Evolutionary conservation across 108 stramenopile species (phyloP), one percentile per base, ranked within the genome.

Genomic region (Conticribra guillardii): DNA sequence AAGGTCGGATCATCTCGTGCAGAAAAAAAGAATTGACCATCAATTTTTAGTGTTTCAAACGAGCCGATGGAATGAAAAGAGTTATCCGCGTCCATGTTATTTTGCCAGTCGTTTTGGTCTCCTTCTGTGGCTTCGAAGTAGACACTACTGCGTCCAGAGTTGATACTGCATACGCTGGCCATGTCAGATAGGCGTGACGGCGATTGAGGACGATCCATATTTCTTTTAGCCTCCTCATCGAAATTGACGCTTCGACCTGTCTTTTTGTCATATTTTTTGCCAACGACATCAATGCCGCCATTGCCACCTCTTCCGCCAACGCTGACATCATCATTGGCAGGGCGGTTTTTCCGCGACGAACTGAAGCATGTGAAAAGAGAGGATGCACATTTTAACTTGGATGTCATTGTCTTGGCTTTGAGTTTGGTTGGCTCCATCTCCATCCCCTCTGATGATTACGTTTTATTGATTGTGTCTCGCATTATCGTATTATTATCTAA

Each of bases 21-120:
- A 26, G 57, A 44, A 33, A 74, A 74, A 57, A 60, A 74, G 41
- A 41, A 74, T 60, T 74, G 65, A 17, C 65, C 74, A 24, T 74
- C 74, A 3, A 74, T 67, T 56, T 64, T 11, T 11, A 41, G 11
- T 41, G 5, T 11, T 11, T 11, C 37, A 11, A 41, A 41, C 8
- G 37, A 41, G 37, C 11, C 31, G 15, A 66, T 8, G 2, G 62
- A 50, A 8, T 50, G 54, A 22, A 66, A 74, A 27, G 53, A 26
- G 28, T 74, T 26, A 44, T 48, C 63, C 22, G 58, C 60, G 54
- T 31, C 61, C 19, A 48, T 29, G 7, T 19, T 3, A 16, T 28
- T 30, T 32, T 69, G 57, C 45, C 47, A 62, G 37, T 66, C 65
- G 19, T 24, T 24, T 4, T 60, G 21, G 17, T 64, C 52, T 32